phyloP scores from a whole-genome alignment of 2,329 filamentous ascomycete genomes.

The Fusarium caatingaense region DNA sequence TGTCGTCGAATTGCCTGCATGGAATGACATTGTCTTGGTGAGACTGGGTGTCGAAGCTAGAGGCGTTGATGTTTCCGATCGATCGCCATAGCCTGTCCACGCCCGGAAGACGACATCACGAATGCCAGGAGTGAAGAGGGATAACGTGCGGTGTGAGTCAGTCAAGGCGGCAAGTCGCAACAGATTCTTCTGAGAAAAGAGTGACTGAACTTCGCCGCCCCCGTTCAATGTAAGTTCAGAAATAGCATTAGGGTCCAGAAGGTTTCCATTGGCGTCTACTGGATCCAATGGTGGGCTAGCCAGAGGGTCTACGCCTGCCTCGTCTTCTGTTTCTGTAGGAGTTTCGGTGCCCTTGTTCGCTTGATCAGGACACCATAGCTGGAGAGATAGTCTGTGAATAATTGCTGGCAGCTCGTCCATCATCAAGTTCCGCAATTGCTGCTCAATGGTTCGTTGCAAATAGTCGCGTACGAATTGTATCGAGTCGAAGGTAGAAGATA shows the following conservation, averaged over 20 bases:
- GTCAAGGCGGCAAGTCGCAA: slow-evolving; percentile 83
- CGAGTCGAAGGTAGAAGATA: slow-evolving; percentile 98
- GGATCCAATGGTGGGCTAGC: slow-evolving; percentile 83
- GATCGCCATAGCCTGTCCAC: slow-evolving; percentile 84
- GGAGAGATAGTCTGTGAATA: slow-evolving; percentile 89
- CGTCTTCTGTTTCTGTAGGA: slow-evolving; percentile 62
- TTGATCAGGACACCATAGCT: slow-evolving; percentile 91
- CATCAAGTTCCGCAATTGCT: slow-evolving; percentile 89
- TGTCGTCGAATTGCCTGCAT: slow-evolving; percentile 68
- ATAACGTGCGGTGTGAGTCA: slow-evolving; percentile 90
- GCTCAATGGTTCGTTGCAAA: slow-evolving; percentile 94
- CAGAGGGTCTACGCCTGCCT: slow-evolving; percentile 80
- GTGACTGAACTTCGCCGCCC: slow-evolving; percentile 82
- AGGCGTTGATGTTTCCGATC: slow-evolving; percentile 68
- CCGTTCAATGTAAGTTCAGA: slow-evolving; percentile 83
- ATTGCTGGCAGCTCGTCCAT: slow-evolving; percentile 98
- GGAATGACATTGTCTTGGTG: slow-evolving; percentile 72
- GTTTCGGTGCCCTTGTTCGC: slow-evolving; percentile 59
- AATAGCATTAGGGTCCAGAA: slow-evolving; percentile 79
- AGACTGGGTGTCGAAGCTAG: slow-evolving; percentile 63
- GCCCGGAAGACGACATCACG: slow-evolving; percentile 90
- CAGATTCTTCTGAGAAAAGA: slow-evolving; percentile 96
- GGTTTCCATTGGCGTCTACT: slow-evolving; percentile 82
- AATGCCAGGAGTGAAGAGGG: slow-evolving; percentile 91
- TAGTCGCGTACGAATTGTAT: slow-evolving; percentile 99